A percentile compares a stretch with the other conserved stretches of the same genome.
Evolutionary conservation across 1,284 basidiomycete genomes (phyloP).

Genomic region (Cyathus olla): DNA sequence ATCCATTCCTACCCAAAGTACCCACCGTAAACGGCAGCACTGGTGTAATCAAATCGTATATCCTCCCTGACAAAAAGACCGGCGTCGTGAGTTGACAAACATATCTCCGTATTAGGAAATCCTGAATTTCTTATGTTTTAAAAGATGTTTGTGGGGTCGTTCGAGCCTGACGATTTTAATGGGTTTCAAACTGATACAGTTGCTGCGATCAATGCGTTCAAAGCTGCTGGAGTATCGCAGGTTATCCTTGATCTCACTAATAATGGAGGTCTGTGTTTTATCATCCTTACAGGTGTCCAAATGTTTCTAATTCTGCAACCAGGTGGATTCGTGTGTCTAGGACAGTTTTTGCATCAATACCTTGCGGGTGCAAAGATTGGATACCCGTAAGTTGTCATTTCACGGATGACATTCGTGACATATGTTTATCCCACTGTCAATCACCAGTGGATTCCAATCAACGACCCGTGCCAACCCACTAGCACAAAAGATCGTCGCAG

Average conservation of each 20-base stretch:
- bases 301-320: conserved; percentile 3
- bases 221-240: conserved; percentile 58
- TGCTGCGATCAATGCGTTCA: conserved; percentile 58
- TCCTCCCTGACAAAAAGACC: conserved; percentile 68
- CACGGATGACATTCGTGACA: too few species aligned
- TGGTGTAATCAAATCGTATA: conserved; percentile 69
- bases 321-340: conserved; percentile 73
- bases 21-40: conserved; percentile 57
- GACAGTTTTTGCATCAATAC: conserved; percentile 69
- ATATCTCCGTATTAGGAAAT: too few species aligned
- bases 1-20: conserved; percentile 59
- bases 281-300: background rate
- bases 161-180: conserved; percentile 56
- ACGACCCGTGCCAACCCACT: conserved; percentile 63
- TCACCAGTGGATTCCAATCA: conserved; percentile 62
- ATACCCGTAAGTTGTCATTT: conserved; percentile 55
- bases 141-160: conserved; percentile 74
- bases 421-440: too few species aligned
- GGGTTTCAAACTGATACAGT: conserved; percentile 66
- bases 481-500: conserved; percentile 66
- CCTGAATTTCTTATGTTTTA: background rate
- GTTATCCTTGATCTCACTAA: conserved; percentile 71
- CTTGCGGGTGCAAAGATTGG: conserved; percentile 62
- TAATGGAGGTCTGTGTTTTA: conserved; percentile 61
- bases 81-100: conserved; percentile 61